These are phyloP conservation scores for Pseudogymnoascus sp. DNA, from an alignment of 2,329 filamentous ascomycete species.

Conservation along the genomic window DNA sequence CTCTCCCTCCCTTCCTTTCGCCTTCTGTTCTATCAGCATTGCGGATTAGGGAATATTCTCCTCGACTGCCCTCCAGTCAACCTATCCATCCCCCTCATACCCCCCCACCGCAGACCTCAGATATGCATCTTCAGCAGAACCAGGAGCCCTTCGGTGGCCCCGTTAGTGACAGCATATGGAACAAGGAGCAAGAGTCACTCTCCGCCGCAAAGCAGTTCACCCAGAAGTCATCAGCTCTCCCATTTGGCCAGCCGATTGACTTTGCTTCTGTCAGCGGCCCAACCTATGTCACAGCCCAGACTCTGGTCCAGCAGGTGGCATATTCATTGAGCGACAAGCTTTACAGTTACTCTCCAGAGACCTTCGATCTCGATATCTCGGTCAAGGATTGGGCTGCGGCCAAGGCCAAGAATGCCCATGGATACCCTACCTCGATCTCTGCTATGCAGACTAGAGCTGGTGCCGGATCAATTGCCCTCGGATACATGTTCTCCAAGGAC, in stretches of 20 bases:
- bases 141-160: conserved; percentile 23
- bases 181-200: conserved; percentile 19
- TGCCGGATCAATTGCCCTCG: conserved; percentile 82
- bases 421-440: conserved; percentile 68
- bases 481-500: conserved; percentile 96
- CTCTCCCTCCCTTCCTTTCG: background rate
- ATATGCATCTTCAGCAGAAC: conserved; percentile 6
- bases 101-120: background rate
- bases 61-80: background rate
- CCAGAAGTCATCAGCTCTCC: conserved; percentile 41
- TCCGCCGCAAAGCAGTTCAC: conserved; percentile 22
- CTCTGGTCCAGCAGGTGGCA: conserved; percentile 89
- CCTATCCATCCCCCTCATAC: background rate
- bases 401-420: conserved; percentile 70
- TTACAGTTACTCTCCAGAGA: conserved; percentile 91
- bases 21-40: background rate
- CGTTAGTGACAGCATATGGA: conserved; percentile 24
- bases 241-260: conserved; percentile 47
- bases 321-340: conserved; percentile 95
- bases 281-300: conserved; percentile 87
- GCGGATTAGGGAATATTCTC: background rate
- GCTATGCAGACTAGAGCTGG: conserved; percentile 80
- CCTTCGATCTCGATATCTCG: conserved; percentile 82
- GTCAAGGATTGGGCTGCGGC: conserved; percentile 66
- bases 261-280: conserved; percentile 66